A percentile compares a stretch with the other conserved stretches of the same genome.
Evolutionary conservation across 192 early-diverging fungal genomes (phyloP).

Genomic region (Coemansia pectinata): DNA sequence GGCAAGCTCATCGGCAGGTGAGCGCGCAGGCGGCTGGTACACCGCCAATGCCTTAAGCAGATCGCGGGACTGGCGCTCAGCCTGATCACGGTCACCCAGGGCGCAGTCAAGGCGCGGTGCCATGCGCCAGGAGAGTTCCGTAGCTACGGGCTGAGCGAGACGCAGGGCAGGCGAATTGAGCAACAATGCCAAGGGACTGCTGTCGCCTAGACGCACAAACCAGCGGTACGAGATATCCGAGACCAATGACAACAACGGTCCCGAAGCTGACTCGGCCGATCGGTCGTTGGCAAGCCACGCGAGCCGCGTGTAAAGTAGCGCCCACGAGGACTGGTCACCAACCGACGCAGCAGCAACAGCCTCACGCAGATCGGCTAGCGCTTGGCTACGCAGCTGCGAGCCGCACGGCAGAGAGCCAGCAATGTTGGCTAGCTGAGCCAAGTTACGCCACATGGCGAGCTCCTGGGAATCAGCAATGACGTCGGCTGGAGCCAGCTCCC

Average conservation of each 20-base stretch:
- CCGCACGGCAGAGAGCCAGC: slow-evolving; percentile 7
- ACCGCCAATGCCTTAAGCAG: slow-evolving; percentile 19
- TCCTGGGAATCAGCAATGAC: slow-evolving; percentile 21
- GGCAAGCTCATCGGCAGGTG: background rate
- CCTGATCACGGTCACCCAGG: slow-evolving; percentile 5
- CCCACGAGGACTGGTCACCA: slow-evolving; percentile 22
- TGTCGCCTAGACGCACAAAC: slow-evolving; percentile 10
- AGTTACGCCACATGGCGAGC: slow-evolving; percentile 21
- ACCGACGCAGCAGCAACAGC: background rate
- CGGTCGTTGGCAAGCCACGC: slow-evolving; percentile 34
- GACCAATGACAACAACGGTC: slow-evolving; percentile 20
- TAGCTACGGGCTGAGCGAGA: slow-evolving; percentile 28
- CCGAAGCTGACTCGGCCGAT: background rate
- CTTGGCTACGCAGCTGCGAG: background rate
- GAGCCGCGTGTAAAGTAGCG: slow-evolving; percentile 30
- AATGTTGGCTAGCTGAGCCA: slow-evolving; percentile 6
- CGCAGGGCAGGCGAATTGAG: slow-evolving; percentile 10
- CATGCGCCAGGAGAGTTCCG: slow-evolving; percentile 32
- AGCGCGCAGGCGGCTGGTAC: slow-evolving; percentile 2
- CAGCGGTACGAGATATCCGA: slow-evolving; percentile 27
- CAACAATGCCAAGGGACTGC: background rate
- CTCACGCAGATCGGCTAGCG: background rate
- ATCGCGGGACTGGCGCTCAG: slow-evolving; percentile 4
- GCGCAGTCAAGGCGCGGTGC: slow-evolving; percentile 19
- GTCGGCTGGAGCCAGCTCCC: slow-evolving; percentile 14